Conservation (phyloP, 345 rosid species). For the Angophora floribunda region DNA sequence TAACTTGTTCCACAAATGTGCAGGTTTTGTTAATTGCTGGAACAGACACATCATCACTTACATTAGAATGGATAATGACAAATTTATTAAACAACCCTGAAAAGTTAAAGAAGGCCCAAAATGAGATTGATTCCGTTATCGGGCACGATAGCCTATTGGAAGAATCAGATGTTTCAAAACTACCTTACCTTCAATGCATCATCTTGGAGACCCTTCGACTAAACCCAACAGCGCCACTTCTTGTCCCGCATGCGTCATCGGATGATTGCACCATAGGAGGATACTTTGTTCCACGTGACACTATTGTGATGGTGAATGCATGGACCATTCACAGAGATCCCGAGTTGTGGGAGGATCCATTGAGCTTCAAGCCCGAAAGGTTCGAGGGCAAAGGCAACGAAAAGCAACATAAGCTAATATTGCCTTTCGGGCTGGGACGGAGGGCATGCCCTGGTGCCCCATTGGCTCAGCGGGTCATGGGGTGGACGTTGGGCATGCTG, state of each 20-base stretch:
- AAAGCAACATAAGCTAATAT: conserved; percentile 1
- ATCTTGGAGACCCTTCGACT: background rate
- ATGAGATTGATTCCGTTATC: conserved; percentile 13
- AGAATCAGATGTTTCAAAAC: conserved; percentile 19
- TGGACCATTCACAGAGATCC: background rate
- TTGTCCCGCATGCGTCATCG: conserved; percentile 23
- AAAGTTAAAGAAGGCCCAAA: conserved; percentile 16
- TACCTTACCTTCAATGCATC: conserved; percentile 28
- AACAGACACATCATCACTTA: background rate
- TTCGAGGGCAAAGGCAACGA: conserved; percentile 7
- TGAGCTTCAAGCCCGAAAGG: background rate
- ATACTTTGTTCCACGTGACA: conserved; percentile 23
- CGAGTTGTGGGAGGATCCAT: background rate
- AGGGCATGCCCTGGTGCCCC: conserved; percentile 40
- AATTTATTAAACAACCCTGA: background rate
- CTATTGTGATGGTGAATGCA: conserved; percentile 12
- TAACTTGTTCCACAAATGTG: background rate
- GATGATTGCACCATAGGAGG: conserved; percentile 28
- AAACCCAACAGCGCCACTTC: conserved; percentile 22
- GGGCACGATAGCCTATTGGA: conserved; percentile 15
- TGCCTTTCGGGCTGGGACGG: conserved; percentile 43
- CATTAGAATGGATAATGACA: background rate
- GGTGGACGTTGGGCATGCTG: background rate
- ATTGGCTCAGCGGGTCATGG: conserved; percentile 25
- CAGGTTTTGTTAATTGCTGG: background rate